Evolutionary conservation across 1,284 basidiomycete genomes (phyloP).

Genomic region (Apiotrichum gamsii): DNA sequence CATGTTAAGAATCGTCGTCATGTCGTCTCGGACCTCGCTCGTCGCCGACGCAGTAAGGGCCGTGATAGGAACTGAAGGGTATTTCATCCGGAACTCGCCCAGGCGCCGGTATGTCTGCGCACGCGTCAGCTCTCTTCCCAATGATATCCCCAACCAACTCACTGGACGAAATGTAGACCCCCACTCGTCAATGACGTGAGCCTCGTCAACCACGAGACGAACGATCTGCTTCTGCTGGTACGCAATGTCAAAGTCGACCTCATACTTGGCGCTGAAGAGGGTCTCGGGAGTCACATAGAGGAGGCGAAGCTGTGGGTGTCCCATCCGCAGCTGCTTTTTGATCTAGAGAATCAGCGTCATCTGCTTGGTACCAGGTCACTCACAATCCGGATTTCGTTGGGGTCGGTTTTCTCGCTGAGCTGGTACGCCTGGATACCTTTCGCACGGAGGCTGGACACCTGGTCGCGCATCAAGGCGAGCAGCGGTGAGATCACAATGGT

Average conservation of each 20-base stretch:
- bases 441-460: conserved; percentile 59
- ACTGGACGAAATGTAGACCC: conserved; percentile 66
- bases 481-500: conserved; percentile 74
- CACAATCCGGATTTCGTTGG: conserved; percentile 56
- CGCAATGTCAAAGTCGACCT: conserved; percentile 52
- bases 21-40: conserved; percentile 63
- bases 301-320: conserved; percentile 57
- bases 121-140: background rate
- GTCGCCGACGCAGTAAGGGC: conserved; percentile 48
- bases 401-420: conserved; percentile 61
- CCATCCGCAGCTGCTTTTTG: conserved; percentile 57
- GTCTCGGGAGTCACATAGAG: conserved; percentile 77
- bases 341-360: too few species aligned
- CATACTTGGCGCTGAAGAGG: conserved; percentile 56
- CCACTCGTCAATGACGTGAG: conserved; percentile 87
- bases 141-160: background rate
- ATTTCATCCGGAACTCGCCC: conserved; percentile 62
- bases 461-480: conserved; percentile 76
- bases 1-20: conserved; percentile 61
- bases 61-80: conserved; percentile 70
- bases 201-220: conserved; percentile 74
- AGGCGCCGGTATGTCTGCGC: conserved; percentile 63
- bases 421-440: conserved; percentile 58
- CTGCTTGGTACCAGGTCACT: conserved; percentile 4
- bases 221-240: conserved; percentile 58